Evolutionary conservation across 306 rosid genomes (phyloP), one percentile per base, ranked within the genome.

Genomic region (Senna siamea): DNA sequence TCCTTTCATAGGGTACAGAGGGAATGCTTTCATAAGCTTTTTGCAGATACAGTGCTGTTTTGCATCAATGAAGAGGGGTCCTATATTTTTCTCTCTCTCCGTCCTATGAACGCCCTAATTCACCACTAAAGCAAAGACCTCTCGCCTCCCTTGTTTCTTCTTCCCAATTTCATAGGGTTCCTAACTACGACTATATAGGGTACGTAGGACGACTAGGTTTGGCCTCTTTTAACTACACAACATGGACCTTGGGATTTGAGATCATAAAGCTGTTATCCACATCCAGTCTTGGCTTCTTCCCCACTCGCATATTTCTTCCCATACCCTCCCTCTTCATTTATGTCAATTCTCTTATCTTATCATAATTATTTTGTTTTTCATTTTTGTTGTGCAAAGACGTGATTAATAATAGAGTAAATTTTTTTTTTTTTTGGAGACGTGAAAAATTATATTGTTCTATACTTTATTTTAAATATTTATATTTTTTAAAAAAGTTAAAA

Each of bases 191-290:
- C 74, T 78, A 74, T 13, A 58, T 78, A 67, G 51, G 66, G 44
- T 14, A 59, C 48, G 44, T 56, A 82, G 82, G 80, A 50, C 54
- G 53, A 62, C 74, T 83, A 77, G 82, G 76, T 78, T 86, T 75
- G 72, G 73, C 75, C 81, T 74, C 70, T 81, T 83, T 80, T 70
- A 68, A 73, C 79, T 57, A 75, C 70, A 74, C 66, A 66, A 61
- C 58, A 65, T 47, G 68, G 67, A 69, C 73, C 20, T 87, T 73
- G 82, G 88, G 92, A 85, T 88, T 85, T 81, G 92, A 56, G 84
- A 76, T 48, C 13, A 46, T 35, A 86, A 82, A 82, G 84, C 85
- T 78, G 88, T 52, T 70, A 12, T 51, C 51, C 66, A 64, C 26
- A 68, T 34, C 74, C 53, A 50, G 35, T 71, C 34, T 71, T 78